These are phyloP conservation scores for Nannochloropsis salina DNA, from an alignment of 108 stramenopile genomes.

Conservation along the genomic window DNA sequence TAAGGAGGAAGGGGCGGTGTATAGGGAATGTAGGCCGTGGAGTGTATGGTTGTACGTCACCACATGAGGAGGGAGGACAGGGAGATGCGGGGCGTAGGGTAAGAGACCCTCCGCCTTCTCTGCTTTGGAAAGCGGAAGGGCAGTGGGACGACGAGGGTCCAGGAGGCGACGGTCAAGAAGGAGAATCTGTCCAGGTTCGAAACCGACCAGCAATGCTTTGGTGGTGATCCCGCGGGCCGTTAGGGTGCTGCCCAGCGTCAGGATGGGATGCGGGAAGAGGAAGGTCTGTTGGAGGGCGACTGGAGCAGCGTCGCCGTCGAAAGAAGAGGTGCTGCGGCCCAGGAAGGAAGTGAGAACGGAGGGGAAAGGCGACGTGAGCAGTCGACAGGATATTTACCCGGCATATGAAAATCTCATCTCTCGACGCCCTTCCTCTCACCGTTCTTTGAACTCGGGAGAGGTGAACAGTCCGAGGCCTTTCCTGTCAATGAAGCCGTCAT, in stretches of 20 bases:
- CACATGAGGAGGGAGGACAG: conserved; percentile 35
- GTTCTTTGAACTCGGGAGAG: background rate
- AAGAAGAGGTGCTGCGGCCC: background rate
- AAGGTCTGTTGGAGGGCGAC: conserved; percentile 77
- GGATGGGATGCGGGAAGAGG: conserved; percentile 65
- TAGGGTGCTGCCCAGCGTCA: conserved; percentile 74
- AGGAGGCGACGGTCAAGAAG: conserved; percentile 63
- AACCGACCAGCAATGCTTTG: conserved; percentile 67
- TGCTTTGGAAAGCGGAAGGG: conserved; percentile 54
- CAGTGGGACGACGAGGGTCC: conserved; percentile 78
- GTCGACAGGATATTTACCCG: background rate
- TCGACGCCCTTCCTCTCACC: background rate
- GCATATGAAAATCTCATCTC: background rate
- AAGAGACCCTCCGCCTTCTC: conserved; percentile 58
- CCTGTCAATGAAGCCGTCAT: conserved; percentile 91
- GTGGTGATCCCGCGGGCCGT: conserved; percentile 81
- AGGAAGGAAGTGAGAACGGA: background rate
- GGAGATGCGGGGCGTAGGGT: conserved; percentile 48
- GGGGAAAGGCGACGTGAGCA: background rate
- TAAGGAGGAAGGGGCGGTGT: conserved; percentile 42
- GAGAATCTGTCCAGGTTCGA: conserved; percentile 66
- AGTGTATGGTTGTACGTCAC: conserved; percentile 46
- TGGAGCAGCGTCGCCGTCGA: conserved; percentile 50
- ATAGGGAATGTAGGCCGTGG: conserved; percentile 19
- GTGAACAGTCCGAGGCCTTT: conserved; percentile 77